Base-by-base conservation (phyloP, 2,329 filamentous ascomycete genomes). In the Calonectria crousiana region DNA sequence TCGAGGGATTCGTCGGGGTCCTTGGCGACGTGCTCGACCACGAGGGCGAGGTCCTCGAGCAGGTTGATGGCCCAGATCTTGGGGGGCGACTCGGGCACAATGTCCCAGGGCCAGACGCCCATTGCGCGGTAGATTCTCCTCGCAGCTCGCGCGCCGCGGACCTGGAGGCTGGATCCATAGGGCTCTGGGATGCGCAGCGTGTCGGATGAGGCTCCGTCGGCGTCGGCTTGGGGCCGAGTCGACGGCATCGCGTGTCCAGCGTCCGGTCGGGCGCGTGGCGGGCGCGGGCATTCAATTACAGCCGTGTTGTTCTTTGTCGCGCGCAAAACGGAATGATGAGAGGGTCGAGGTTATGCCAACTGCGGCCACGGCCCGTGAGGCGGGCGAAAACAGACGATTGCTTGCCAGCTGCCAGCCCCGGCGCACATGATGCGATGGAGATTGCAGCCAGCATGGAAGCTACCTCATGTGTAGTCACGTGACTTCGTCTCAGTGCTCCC, bases 31-130 rank as follows among this genome's bases (percentile, higher is more conserved):
- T 81, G 79, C 66, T 81, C 79, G 53, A 78, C 77, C 68, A 81
- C 78, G 20, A 81, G 77, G 23, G 80, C 78, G 11, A 81, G 77
- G 18, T 81, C 80, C 74, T 81, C 79, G n/a, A 81, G 73, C 30
- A 81, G 58, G 74, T 81, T 80, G 44, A 81, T 81, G 36, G 79
- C 79, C 79, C 79, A 81, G 75, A 81, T 80, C 74, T 81, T 81
- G 1, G 79, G 79, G n/a, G 79, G 79, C 36, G 79, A 76, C 70
- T 81, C 79, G 26, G 79, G 79, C 51, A 81, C 79, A 32, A 81
- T 81, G 34, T 81, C 79, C 79, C 79, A 81, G 47, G 79, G 79
- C 79, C 79, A 81, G 41, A 81, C 79, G 53, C 78, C 78, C 76
- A 81, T 78, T 34, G 78, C 79, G 52, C 77, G 77, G 66, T 78